Conservation (phyloP, 176 grass and related monocot species). For the Thalia dealbata region DNA sequence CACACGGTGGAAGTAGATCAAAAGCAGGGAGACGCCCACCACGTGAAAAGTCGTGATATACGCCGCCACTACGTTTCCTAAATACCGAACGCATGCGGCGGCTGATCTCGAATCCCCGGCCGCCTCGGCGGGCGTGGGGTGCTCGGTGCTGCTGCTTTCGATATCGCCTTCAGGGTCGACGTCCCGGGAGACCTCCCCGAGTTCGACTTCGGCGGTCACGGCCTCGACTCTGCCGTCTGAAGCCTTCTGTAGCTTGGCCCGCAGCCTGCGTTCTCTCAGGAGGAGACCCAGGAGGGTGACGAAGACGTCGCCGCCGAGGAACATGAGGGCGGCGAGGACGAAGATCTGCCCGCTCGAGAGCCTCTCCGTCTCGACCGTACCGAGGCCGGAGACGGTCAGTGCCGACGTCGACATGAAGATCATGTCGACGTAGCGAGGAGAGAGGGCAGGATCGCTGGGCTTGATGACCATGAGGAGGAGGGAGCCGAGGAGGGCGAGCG, state of each 20-base stretch:
- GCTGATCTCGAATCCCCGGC: conserved; percentile 1
- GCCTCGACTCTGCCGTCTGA: conserved; percentile 6
- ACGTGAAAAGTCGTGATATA: conserved; percentile 33
- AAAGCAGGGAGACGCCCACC: conserved; percentile 24
- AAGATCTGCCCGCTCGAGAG: conserved; percentile 50
- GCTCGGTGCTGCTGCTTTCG: not conserved
- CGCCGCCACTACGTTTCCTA: conserved; percentile 24
- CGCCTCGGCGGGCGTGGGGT: not conserved
- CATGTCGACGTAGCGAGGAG: conserved; percentile 35
- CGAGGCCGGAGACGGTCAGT: conserved; percentile 61
- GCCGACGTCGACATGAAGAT: conserved; percentile 55
- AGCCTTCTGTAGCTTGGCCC: not conserved
- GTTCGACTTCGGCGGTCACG: conserved; percentile 17
- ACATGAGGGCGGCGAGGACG: conserved; percentile 51
- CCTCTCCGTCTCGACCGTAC: conserved; percentile 54
- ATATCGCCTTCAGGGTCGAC: not conserved
- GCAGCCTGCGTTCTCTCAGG: not conserved
- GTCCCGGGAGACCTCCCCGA: not conserved
- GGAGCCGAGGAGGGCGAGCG: conserved; percentile 48
- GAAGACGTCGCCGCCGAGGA: conserved; percentile 67
- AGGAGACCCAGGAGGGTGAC: conserved; percentile 38
- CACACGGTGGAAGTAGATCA: conserved; percentile 38
- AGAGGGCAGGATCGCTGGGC: conserved; percentile 22
- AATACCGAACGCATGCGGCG: conserved; percentile 12
- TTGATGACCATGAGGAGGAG: conserved; percentile 33